Conservation (phyloP, 2,329 filamentous ascomycete species). For the Nothomitra cinnamomea region DNA sequence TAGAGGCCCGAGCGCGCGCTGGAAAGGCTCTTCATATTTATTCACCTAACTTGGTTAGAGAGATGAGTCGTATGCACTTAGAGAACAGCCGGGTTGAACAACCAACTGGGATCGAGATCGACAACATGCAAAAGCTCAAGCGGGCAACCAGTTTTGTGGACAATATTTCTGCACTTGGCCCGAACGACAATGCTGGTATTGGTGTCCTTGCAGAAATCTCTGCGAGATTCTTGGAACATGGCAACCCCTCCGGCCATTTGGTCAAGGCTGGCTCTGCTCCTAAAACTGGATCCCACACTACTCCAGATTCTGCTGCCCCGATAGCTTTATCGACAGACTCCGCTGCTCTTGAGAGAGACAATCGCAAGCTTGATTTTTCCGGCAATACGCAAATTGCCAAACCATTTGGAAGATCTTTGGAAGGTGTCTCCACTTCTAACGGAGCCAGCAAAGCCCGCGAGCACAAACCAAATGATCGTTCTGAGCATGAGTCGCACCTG, state of each 20-base stretch:
- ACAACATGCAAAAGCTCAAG: background rate
- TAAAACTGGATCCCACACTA: too few species aligned
- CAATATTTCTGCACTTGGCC: background rate
- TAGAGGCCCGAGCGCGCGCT: background rate
- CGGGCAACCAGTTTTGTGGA: background rate
- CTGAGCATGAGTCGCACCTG: background rate
- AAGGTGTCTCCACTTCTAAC: too few species aligned
- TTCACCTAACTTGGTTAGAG: background rate
- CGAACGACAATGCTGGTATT: background rate
- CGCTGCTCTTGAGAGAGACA: too few species aligned
- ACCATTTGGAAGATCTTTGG: too few species aligned
- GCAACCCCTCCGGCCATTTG: too few species aligned
- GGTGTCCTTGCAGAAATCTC: background rate
- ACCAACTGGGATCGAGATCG: background rate
- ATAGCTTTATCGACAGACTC: too few species aligned
- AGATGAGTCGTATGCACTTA: background rate
- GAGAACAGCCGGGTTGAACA: background rate
- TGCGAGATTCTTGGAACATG: background rate
- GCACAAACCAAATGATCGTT: background rate
- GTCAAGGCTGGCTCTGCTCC: too few species aligned
- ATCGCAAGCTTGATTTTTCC: too few species aligned
- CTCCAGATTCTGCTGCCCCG: too few species aligned
- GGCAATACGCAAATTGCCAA: too few species aligned
- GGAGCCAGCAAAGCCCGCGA: background rate
- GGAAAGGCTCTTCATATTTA: slow-evolving; percentile 1